Percentiles rank a stretch among this genome's conserved stretches.
These are phyloP conservation scores for Tolypocladium inflatum DNA, from an alignment of 2,329 filamentous ascomycete species.

Conservation along the genomic window DNA sequence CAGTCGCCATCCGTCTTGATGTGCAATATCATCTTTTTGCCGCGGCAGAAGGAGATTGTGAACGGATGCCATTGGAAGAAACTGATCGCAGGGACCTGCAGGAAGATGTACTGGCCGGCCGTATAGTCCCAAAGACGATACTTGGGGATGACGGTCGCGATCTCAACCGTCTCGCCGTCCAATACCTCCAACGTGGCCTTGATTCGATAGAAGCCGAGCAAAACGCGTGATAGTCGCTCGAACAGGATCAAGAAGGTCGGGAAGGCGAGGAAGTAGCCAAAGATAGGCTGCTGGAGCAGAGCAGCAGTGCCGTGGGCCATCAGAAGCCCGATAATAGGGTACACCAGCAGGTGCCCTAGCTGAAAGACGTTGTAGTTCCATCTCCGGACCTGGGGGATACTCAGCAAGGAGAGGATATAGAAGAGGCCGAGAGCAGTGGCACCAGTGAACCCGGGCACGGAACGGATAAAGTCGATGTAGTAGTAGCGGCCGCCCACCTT, in stretches of 20 bases:
- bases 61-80: constrained; percentile 52
- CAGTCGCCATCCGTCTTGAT: constrained; percentile 51
- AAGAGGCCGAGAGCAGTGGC: constrained; percentile 38
- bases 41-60: constrained; percentile 45
- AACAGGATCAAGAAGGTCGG: constrained; percentile 40
- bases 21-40: constrained; percentile 42
- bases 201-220: constrained; percentile 38
- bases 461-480: constrained; percentile 6
- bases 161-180: constrained; percentile 41
- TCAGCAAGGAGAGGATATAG: constrained; percentile 36
- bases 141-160: constrained; percentile 37
- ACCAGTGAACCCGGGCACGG: constrained; percentile 40
- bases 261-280: constrained; percentile 46
- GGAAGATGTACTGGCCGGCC: constrained; percentile 48
- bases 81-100: constrained; percentile 43
- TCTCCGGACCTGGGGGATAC: constrained; percentile 38
- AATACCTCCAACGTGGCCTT: constrained; percentile 36
- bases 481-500: neutral
- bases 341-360: constrained; percentile 47
- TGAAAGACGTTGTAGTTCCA: constrained; percentile 50
- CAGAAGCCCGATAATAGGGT: constrained; percentile 45
- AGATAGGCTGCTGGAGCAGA: constrained; percentile 44
- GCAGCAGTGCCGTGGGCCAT: constrained; percentile 42
- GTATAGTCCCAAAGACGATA: constrained; percentile 41
- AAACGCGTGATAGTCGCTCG: constrained; percentile 36